Evolutionary conservation across 176 grass and related monocot genomes (phyloP), one percentile per base, ranked within the genome.

Genomic region (Carex parvula): DNA sequence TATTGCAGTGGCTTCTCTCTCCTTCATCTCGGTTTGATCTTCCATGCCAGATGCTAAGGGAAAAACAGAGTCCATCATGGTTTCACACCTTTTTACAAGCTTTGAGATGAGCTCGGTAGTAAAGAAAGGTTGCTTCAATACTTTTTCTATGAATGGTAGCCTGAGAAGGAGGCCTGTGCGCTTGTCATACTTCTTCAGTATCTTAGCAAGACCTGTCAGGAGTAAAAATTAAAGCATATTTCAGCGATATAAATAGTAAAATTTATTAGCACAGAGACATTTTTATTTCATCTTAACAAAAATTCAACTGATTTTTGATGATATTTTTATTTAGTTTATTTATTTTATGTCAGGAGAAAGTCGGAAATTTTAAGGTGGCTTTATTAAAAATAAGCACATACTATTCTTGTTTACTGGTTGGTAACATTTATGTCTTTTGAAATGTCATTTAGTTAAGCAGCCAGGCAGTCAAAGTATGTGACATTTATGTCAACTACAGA

Each of bases 111-210:
- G 84, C 72, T 97, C 94, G 3, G 92, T 97, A 6, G 81, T 89
- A 87, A 94, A 97, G 90, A 97, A 97, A 55, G 92, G 94, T 85
- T 97, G 94, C 44, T 83, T 57, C 69, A 94, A 83, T 54, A 92
- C 87, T 70, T 89, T 89, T 44, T 89, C 84, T 32, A 94, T 94
- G 87, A 94, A 94, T 55, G 92, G 90, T 59, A 89, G 64, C 56
- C 92, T 88, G 16, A 97, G 89, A 1, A 92, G 58, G 1, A 81
- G 44, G 0, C 94, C 92, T 0, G 89, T 94, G 54, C 84, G 88
- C 85, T 97, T 97, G 87, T 97, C 94, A 56, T 97, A 92, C 24
- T 97, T 94, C 85, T 94, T 92, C 54, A 97, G 37, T 58, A 97
- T 97, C 85, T 97, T 97, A 15, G 81, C 92, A 30, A 92, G 79